Percentiles rank a stretch among this genome's conserved stretches.
These are phyloP conservation scores for Tylopilus felleus DNA, from an alignment of 768 basidiomycete genomes.

Conservation along the genomic window DNA sequence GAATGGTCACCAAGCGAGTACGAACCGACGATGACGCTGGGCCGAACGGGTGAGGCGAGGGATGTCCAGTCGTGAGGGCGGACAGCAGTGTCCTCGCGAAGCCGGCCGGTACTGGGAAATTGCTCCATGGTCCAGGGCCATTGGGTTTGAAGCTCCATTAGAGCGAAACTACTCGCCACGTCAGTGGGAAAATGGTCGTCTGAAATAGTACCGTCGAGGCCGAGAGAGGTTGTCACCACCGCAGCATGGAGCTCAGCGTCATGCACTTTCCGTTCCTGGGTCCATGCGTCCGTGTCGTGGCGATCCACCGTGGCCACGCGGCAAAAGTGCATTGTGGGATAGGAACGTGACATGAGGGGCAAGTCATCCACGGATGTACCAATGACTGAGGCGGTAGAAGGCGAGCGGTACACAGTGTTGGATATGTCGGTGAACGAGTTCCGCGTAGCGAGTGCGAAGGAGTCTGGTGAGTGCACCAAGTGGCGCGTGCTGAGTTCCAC, in stretches of 20 bases:
- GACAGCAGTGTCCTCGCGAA: neutral
- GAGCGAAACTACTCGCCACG: neutral
- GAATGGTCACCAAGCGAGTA: slow-evolving; percentile 6
- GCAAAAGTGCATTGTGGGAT: slow-evolving; percentile 7
- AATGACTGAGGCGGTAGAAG: neutral
- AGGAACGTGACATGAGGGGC: slow-evolving; percentile 7
- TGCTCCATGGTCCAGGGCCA: neutral
- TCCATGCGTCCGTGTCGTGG: slow-evolving; percentile 31
- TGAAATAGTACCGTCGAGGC: slow-evolving; percentile 1
- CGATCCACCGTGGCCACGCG: slow-evolving; percentile 18
- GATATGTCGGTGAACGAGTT: slow-evolving; percentile 7
- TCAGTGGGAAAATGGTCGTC: neutral
- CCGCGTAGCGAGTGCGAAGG: slow-evolving; percentile 2
- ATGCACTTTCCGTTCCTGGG: slow-evolving; percentile 3
- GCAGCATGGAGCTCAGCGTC: slow-evolving; percentile 10
- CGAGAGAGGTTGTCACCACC: slow-evolving; percentile 9
- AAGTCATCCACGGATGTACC: neutral
- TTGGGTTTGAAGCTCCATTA: slow-evolving; percentile 7
- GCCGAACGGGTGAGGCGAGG: neutral
- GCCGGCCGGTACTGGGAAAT: neutral
- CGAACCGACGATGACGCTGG: neutral
- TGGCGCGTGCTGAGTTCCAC: slow-evolving; percentile 5
- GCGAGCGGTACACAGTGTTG: neutral
- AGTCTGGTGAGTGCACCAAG: slow-evolving; percentile 11
- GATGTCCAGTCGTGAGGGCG: neutral